Base-by-base conservation (phyloP, 2,329 filamentous ascomycete species). In the Fusarium stilboides region DNA sequence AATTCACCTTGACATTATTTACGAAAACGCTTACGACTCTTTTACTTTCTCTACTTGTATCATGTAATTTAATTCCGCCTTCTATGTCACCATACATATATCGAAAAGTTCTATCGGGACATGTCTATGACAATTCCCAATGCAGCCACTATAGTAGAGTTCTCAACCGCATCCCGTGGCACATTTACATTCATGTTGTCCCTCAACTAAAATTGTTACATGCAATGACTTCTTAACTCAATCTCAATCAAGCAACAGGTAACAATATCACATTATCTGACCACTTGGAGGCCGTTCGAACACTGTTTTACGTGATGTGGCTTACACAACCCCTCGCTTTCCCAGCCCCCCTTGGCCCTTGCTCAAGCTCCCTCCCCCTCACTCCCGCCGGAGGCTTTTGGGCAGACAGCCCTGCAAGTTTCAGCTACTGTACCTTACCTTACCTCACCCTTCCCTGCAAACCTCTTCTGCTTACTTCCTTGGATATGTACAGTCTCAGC, bases 291-390 rank as follows among this genome's bases (percentile, higher is more conserved):
- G 45, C 20, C 39, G 34, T 61, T 47, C 40, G 39, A 43, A 59
- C 45, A 39, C 19, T 33, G 36, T 3, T 53, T 24, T 42, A 47
- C 37, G 39, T 36, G 52, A 57, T 52, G 53, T 54, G 45, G 47
- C 65, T 58, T 60, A 37, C 31, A 62, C 42, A 36, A 33, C 43
- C 45, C 47, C 31, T 57, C 53, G 33, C 26, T 42, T 40, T 33
- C 39, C 62, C 62, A 66, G 47, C 69, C 53, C 36, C 36, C 56
- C 33, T 50, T 59, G 47, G 51, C 70, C 54, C 49, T 68, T 44
- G 33, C 45, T 44, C 26, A 40, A 37, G 7, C 34, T 26, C 26
- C 20, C 49, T 39, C 46, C 39, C 37, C 22, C 37, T 40, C n/a
- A 42, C 20, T 22, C 20, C 28, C 31, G 46, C 17, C 19, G 43